These are phyloP conservation scores for Beauveria sp. DNA, from an alignment of 2,329 filamentous ascomycete species.

Conservation along the genomic window DNA sequence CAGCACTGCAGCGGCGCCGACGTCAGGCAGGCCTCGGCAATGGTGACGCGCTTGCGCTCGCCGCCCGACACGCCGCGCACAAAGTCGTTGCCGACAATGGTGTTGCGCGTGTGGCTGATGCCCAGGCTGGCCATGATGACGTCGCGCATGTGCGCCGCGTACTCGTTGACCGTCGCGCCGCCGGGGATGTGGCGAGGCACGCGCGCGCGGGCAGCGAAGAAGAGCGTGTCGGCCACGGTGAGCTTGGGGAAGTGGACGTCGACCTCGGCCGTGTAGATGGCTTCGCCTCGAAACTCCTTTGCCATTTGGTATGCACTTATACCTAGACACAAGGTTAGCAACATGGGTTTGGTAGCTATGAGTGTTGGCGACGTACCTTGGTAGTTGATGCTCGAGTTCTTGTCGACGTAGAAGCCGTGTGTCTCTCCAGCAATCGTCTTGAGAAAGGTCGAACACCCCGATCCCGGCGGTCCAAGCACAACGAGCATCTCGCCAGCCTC, in stretches of 20 bases:
- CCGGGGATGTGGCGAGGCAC: conserved; percentile 42
- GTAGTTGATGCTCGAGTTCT: conserved; percentile 41
- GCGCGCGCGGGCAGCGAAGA: conserved; percentile 24
- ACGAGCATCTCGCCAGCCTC: conserved; percentile 46
- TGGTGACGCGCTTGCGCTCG: conserved; percentile 32
- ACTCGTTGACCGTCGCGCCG: conserved; percentile 12
- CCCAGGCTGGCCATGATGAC: conserved; percentile 47
- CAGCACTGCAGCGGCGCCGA: conserved; percentile 20
- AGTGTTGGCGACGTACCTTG: too few species aligned
- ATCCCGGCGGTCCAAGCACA: conserved; percentile 43
- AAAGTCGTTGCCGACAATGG: conserved; percentile 44
- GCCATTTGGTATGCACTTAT: too few species aligned
- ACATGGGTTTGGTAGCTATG: too few species aligned
- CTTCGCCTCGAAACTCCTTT: too few species aligned
- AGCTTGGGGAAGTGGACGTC: conserved; percentile 55
- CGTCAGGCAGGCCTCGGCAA: conserved; percentile 19
- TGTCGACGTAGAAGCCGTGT: conserved; percentile 52
- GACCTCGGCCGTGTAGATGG: conserved; percentile 51
- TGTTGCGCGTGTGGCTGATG: conserved; percentile 44
- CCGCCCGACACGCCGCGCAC: conserved; percentile 44
- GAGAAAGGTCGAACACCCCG: conserved; percentile 56
- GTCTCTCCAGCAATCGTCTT: conserved; percentile 48
- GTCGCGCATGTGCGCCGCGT: conserved; percentile 31
- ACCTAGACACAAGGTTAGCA: too few species aligned
- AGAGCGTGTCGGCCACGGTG: conserved; percentile 52